Evolutionary conservation across 2,329 filamentous ascomycete genomes (phyloP), one percentile per base, ranked within the genome.

Genomic region (Aspergillus luchuensis): DNA sequence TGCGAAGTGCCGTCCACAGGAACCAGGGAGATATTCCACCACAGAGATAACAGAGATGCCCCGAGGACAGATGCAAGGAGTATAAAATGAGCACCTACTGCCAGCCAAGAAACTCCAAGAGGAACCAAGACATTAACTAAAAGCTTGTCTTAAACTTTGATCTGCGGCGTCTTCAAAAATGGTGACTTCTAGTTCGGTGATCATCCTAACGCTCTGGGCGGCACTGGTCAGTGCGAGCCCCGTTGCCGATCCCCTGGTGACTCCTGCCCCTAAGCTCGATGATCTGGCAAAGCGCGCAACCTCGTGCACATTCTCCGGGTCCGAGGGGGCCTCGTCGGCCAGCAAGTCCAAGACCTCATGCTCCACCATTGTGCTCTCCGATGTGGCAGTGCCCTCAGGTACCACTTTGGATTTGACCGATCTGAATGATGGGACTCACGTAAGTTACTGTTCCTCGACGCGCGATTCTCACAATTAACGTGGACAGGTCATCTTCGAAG

Each of bases 401-500:
- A 45, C 38, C 11, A 55, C 52, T 0, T 15, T 55, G 36, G 52
- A 55, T n/a, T 39, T 55, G 52, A 55, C 52, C 8, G 39, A 55
- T 11, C 13, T 55, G 52, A 55, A 45, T 10, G 52, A 55, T 5
- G 52, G 52, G 8, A 55, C 52, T 30, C 36, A 55, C 13, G 52
- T 55, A 17, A 25, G 23, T 15, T 21, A 30, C 11, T 5, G 3
- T 25, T 3, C 17, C 10, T 19, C 17, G 7, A 4, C 8, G 3
- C 19, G 4, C n/a, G n/a, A 4, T 30, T 11, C 28, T 30, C 10
- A 8, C 8, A 5, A 1, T 51, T 55, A 19, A 45, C 33, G 30
- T 7, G 5, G 3, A 30, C 51, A 78, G 74, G 81, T 89, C 62
- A 84, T 83, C 65, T 90, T 90, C 75, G 74, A 85, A 63, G 88